phyloP scores from a whole-genome alignment of 805 yeast species.

The Jamesozyma jinghongensis region DNA sequence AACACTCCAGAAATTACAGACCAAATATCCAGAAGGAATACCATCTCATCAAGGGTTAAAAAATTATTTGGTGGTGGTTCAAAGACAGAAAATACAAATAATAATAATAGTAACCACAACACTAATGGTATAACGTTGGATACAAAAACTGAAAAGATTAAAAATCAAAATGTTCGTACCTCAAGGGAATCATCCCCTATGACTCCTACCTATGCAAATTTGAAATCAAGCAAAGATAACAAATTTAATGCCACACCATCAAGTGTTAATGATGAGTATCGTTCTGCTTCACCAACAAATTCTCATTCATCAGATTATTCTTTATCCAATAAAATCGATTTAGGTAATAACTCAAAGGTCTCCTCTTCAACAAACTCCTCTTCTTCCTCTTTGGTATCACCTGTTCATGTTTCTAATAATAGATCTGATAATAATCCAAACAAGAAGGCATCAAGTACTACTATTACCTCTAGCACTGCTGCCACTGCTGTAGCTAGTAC shows the following conservation, averaged over 20 bases:
- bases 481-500: not conserved
- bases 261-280: not conserved
- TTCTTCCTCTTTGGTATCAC: not conserved
- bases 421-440: not conserved
- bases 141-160: not conserved
- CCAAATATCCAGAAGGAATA: slow-evolving; percentile 4
- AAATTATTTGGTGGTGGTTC: slow-evolving; percentile 6
- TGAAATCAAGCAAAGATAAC: not conserved
- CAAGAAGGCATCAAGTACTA: not conserved
- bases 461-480: no score
- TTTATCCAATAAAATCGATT: slow-evolving; percentile 2
- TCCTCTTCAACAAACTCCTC: slow-evolving; percentile 2
- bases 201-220: not conserved
- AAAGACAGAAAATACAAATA: not conserved
- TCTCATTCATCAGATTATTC: slow-evolving; percentile 6
- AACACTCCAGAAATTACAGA: not conserved
- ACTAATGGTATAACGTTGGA: not conserved
- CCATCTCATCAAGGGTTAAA: slow-evolving; percentile 5
- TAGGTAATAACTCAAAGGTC: not conserved
- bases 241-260: not conserved
- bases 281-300: slow-evolving; percentile 3
- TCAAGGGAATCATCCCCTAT: not conserved
- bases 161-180: no score
- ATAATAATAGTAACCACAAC: not conserved
- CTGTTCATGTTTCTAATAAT: not conserved